These are phyloP conservation scores for Orbilia blumenaviensis DNA, from an alignment of 2,329 filamentous ascomycete genomes.

Conservation along the genomic window DNA sequence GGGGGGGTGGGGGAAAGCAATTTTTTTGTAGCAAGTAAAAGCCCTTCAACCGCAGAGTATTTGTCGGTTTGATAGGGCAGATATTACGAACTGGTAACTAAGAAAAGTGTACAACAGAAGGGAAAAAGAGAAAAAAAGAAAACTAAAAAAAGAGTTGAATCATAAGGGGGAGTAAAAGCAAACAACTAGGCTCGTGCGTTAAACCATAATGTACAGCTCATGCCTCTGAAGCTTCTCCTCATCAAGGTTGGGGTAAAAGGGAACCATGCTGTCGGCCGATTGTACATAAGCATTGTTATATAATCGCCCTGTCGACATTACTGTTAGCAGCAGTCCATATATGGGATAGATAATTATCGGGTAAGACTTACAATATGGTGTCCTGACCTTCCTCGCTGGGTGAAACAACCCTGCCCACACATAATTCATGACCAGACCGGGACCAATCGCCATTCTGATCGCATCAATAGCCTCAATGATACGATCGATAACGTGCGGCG, in stretches of 20 bases:
- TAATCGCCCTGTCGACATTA: conserved; percentile 64
- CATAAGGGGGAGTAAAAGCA: neutral
- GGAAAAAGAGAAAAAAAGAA: neutral
- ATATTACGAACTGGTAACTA: conserved; percentile 25
- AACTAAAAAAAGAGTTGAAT: conserved; percentile 1
- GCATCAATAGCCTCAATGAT: conserved; percentile 98
- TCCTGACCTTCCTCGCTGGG: conserved; percentile 90
- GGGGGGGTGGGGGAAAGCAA: conserved; percentile 7
- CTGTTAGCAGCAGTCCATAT: neutral
- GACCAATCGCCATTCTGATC: conserved; percentile 89
- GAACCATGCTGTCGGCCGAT: conserved; percentile 90
- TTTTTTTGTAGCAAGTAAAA: conserved; percentile 1
- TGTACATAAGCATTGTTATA: conserved; percentile 98
- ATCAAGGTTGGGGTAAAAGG: conserved; percentile 88
- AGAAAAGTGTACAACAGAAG: conserved; percentile 27
- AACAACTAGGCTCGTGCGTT: conserved; percentile 58
- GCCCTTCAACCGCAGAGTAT: conserved; percentile 47
- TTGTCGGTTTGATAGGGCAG: conserved; percentile 42
- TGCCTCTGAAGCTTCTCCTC: conserved; percentile 80
- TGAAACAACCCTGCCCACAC: conserved; percentile 98
- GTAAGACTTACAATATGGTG: conserved; percentile 80
- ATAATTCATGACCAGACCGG: conserved; percentile 94
- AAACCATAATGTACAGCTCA: conserved; percentile 85
- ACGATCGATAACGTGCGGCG: conserved; percentile 96
- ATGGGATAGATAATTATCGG: neutral